Conservation (phyloP, 2,329 filamentous ascomycete species). For the Alternaria longipes region DNA sequence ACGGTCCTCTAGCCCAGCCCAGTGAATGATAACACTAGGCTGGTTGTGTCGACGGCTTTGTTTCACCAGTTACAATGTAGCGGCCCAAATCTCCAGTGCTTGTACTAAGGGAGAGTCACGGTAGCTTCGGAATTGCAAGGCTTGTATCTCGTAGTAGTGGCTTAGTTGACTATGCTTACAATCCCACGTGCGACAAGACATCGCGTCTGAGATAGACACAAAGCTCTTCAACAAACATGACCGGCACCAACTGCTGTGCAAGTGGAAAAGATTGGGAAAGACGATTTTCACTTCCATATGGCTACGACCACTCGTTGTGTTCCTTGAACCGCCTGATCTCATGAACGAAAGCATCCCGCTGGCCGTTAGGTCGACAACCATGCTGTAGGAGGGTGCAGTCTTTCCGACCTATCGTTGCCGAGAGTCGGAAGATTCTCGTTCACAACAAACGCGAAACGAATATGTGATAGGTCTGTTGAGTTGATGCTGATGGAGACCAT, state of each 20-base stretch:
- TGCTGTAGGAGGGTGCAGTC: not conserved
- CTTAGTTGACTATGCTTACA: not conserved
- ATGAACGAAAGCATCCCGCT: not conserved
- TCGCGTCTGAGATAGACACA: not conserved
- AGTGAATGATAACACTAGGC: not conserved
- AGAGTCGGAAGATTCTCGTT: not conserved
- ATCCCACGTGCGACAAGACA: not conserved
- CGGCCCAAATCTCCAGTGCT: not conserved
- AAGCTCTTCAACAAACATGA: not conserved
- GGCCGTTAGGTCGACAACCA: not conserved
- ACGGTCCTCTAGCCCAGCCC: conserved; percentile 16
- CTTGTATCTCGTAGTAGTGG: not conserved
- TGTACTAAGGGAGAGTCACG: not conserved
- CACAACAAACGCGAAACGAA: too few species aligned
- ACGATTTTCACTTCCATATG: not conserved
- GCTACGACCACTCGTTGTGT: not conserved
- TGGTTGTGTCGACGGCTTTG: not conserved
- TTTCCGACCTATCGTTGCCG: not conserved
- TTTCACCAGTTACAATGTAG: not conserved
- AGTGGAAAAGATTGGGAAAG: not conserved
- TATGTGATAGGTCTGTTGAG: too few species aligned
- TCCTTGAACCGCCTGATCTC: not conserved
- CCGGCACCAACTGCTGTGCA: not conserved
- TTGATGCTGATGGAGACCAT: too few species aligned
- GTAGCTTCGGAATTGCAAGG: not conserved